A percentile compares a stretch with the other conserved stretches of the same genome.
Conservation (phyloP, 768 basidiomycete genomes). For the Mycena chlorophos region DNA sequence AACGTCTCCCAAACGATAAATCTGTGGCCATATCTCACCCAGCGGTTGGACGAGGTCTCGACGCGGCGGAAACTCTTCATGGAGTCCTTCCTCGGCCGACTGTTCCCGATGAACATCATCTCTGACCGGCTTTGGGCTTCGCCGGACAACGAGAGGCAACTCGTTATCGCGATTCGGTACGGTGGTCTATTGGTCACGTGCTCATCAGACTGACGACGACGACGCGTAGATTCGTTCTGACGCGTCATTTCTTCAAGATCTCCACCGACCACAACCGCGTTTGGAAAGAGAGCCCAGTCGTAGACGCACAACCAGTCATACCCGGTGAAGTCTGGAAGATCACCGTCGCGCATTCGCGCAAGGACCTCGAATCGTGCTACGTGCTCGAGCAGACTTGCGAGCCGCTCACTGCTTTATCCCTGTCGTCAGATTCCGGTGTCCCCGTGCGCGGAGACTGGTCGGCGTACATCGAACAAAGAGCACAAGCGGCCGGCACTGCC, state of each 20-base stretch:
- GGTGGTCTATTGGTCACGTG: slow-evolving; percentile 10
- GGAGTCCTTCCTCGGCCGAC: slow-evolving; percentile 50
- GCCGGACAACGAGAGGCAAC: slow-evolving; percentile 59
- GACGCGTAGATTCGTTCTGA: slow-evolving; percentile 56
- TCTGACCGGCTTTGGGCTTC: slow-evolving; percentile 55
- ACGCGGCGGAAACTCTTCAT: slow-evolving; percentile 41
- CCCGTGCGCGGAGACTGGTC: slow-evolving; percentile 66
- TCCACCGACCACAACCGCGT: slow-evolving; percentile 45
- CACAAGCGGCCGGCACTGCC: not conserved
- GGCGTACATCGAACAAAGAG: slow-evolving; percentile 45
- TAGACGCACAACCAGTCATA: slow-evolving; percentile 54
- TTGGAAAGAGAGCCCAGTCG: slow-evolving; percentile 42
- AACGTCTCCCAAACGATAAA: slow-evolving; percentile 47
- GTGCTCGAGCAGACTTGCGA: slow-evolving; percentile 76
- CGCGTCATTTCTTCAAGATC: slow-evolving; percentile 61
- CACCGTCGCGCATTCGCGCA: slow-evolving; percentile 26
- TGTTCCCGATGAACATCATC: slow-evolving; percentile 39
- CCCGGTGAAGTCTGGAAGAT: slow-evolving; percentile 63
- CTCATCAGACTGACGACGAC: not conserved
- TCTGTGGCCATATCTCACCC: slow-evolving; percentile 70
- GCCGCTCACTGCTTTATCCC: slow-evolving; percentile 9
- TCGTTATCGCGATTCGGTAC: slow-evolving; percentile 57
- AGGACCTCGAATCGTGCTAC: slow-evolving; percentile 42
- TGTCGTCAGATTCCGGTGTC: not conserved
- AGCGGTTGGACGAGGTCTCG: slow-evolving; percentile 46